Base-by-base conservation (phyloP, 768 basidiomycete species). In the Calocera cornea region DNA sequence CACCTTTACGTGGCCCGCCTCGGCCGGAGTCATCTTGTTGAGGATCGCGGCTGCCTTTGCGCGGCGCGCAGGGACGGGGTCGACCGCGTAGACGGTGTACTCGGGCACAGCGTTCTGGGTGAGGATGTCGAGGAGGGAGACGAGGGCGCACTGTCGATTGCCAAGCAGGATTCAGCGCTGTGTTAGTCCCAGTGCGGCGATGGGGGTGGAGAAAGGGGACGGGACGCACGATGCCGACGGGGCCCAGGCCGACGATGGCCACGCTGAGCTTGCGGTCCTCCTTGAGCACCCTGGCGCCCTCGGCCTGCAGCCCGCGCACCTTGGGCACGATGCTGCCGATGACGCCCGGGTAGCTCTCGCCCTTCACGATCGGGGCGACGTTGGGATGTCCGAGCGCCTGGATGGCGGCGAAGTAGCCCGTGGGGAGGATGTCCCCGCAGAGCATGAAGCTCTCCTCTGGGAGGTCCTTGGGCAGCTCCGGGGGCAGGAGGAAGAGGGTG, bases 401-500 rank as follows among this genome's bases (percentile, higher is more conserved):
- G 67, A 85, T 72, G 1, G 86, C 86, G 10, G 89, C 89, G 71
- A 89, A 91, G 17, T 87, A 83, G 11, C 68, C 68, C 0, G 90
- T 91, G 1, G 90, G 90, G 16, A 90, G 80, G 72, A 90, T 89
- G 72, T 91, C 90, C 11, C 87, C 86, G 8, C 91, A 78, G 66
- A 91, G 78, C 24, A 91, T 80, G 50, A 90, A 78, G 0, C 88
- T 87, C 41, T 82, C 83, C 70, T 90, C 87, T 2, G 83, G 73
- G 2, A 90, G 34, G n/a, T 34, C 22, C 16, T 49, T 65, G 63
- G 67, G 67, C 22, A 54, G 69, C 17, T 74, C 17, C 75, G 74
- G 49, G 44, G 66, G 54, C 31, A 72, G 50, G 11, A 68, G 85
- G 78, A 87, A 88, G 3, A 91, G 80, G 0, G 88, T 90, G 40